Evolutionary conservation across 2,329 filamentous ascomycete genomes (phyloP), one percentile per base, ranked within the genome.

Genomic region (Fusarium xylarioides): DNA sequence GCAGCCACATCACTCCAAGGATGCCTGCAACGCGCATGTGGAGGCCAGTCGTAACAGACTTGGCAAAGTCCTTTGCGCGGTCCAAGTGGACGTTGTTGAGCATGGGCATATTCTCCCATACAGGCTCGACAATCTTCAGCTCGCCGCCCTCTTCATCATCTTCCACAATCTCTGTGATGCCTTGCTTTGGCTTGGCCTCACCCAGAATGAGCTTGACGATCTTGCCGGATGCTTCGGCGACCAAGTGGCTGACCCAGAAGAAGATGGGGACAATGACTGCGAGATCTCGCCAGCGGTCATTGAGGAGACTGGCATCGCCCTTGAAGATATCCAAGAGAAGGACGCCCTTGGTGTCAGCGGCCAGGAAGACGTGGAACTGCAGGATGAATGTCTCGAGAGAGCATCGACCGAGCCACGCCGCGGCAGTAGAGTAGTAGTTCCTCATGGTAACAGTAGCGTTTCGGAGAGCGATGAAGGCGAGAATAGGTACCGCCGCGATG

Each of bases 281-380:
- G 18, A 80, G 56, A 23, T 74, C 71, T 18, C 77, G 66, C 78
- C 78, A 79, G 9, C 78, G 74, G 26, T 79, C 77, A 3, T 42
- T 34, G 14, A 78, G 46, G 0, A 79, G 63, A 34, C 66, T 76
- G 21, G 74, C 76, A 28, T 78, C 74, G 5, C 72, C 73, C 7
- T 74, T 71, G 70, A 79, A 78, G 11, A 65, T 34, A 19, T 77
- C 77, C 16, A 79, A 46, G 11, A 79, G 70, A 12, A 91, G 82
- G 8, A 88, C 73, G 0, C 86, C 88, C 37, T 84, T 86, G 5
- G 87, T 86, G 73, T 91, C 88, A 6, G 85, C 88, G 4, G 88
- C 88, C 14, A 91, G 84, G 85, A 88, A 90, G 59, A 91, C 83
- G 77, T 92, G 90, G 76, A 87, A 87, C 71, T 91, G 88, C 42